Base-by-base conservation (phyloP, 2,329 filamentous ascomycete genomes). In the Diaporthe ampelina region DNA sequence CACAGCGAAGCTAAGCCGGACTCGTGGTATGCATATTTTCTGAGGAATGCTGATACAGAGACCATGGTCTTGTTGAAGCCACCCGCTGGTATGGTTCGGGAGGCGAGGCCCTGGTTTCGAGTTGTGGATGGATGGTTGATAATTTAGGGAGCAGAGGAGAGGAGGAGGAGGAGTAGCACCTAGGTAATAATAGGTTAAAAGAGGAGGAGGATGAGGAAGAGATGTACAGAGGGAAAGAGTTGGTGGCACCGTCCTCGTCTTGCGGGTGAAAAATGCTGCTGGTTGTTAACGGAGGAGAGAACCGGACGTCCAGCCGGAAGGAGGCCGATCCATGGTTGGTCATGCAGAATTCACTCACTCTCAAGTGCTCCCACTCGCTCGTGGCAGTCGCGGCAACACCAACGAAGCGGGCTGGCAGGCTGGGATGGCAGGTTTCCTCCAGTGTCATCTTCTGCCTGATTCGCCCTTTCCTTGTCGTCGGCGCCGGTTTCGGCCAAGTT, bases 1-100 rank as follows among this genome's bases (percentile, higher is more conserved):
- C 85, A 83, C 21, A 90, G 81, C 1, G 88, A 86, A 19, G 81
- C 81, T 45, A 89, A 79, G 32, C 88, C 88, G 52, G 88, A 88
- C 79, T 88, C 86, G 56, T 83, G 82, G 75, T 84, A 87, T 72
- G 63, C 69, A 69, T 76, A 76, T 70, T 72, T 76, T 1, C 52
- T 32, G 67, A 76, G 48, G 40, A 76, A 72, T 52, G 74, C 59
- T 52, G 72, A 73, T 17, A 65, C 37, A 13, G 72, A 72, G 59
- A 68, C 61, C 74, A 76, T 76, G 15, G n/a, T 40, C 24, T 32
- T 37, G 21, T 52, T 37, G 9, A 24, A 37, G 35, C 3, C 10
- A 7, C 29, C 29, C 21, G 43, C 43, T 21, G 45, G n/a, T 45
- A 52, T 32, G 29, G 21, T 10, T 26, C 40, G 26, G 72, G 67